Evolutionary conservation across 805 yeast species (phyloP).

Genomic region (Myxozyma mucilagina): DNA sequence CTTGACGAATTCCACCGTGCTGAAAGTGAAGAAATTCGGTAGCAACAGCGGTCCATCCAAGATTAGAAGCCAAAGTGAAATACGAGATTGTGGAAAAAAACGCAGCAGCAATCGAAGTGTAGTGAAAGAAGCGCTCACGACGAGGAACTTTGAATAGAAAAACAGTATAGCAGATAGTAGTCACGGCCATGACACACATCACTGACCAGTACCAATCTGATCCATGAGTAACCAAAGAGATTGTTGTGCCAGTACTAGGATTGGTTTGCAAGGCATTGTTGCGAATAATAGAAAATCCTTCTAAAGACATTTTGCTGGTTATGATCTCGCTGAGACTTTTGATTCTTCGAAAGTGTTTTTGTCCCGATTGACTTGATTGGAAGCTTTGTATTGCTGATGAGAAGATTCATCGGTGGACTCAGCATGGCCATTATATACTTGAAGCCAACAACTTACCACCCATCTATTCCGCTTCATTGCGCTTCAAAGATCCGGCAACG

Average conservation of each 20-base stretch:
- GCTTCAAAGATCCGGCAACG: too few relatives aligned
- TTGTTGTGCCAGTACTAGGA: conserved; percentile 47
- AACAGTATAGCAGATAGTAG: conserved; percentile 39
- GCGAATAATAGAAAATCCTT: neutral
- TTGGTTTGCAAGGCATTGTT: conserved; percentile 42
- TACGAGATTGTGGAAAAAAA: conserved; percentile 50
- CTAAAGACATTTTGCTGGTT: conserved; percentile 11
- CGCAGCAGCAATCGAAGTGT: conserved; percentile 46
- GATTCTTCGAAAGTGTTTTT: too few relatives aligned
- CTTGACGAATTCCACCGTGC: conserved; percentile 47
- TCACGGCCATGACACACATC: conserved; percentile 49
- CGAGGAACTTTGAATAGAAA: conserved; percentile 38
- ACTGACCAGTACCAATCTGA: conserved; percentile 71
- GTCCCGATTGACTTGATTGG: too few relatives aligned
- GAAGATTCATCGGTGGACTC: too few relatives aligned
- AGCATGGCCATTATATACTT: too few relatives aligned
- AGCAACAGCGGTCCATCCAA: conserved; percentile 54
- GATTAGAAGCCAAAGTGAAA: conserved; percentile 58
- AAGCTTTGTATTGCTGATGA: too few relatives aligned
- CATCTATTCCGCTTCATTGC: too few relatives aligned
- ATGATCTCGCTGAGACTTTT: too few relatives aligned
- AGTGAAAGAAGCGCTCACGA: conserved; percentile 43
- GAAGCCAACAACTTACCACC: too few relatives aligned
- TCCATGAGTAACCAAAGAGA: conserved; percentile 57
- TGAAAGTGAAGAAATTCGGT: conserved; percentile 53